These are phyloP conservation scores for Castanea sativa DNA, from an alignment of 306 rosid genomes.

Conservation along the genomic window DNA sequence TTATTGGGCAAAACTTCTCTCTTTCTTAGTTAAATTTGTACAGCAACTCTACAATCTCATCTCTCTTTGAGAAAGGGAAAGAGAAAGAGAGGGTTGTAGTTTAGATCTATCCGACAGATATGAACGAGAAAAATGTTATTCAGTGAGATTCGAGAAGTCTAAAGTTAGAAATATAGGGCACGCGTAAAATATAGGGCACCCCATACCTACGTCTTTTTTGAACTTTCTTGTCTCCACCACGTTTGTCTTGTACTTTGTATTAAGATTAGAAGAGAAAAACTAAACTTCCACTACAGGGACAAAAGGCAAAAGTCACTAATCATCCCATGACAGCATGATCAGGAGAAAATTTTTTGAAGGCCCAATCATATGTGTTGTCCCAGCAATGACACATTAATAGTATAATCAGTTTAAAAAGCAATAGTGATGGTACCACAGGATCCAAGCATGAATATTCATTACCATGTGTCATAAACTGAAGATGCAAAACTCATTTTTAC, in stretches of 20 bases:
- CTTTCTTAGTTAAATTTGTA: neutral
- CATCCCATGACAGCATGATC: neutral
- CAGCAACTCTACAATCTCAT: neutral
- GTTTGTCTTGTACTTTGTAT: constrained; percentile 38
- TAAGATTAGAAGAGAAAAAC: constrained; percentile 11
- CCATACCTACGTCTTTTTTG: constrained; percentile 17
- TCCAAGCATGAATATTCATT: neutral
- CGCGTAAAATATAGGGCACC: constrained; percentile 61
- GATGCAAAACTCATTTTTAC: no score
- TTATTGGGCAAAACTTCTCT: no score
- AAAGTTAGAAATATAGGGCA: constrained; percentile 40
- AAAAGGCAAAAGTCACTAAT: neutral
- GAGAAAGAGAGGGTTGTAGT: neutral
- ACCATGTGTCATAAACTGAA: neutral
- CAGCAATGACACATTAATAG: neutral
- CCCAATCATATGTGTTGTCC: constrained; percentile 2
- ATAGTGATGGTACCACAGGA: neutral
- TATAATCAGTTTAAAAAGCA: no score
- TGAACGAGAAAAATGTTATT: constrained; percentile 20
- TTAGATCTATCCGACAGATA: constrained; percentile 3
- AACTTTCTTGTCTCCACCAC: constrained; percentile 51
- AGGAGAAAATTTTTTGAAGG: neutral
- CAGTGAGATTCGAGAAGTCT: constrained; percentile 25
- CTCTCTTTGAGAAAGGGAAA: neutral
- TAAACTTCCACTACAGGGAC: constrained; percentile 21